Conservation (phyloP, 805 yeast species). For the Ogataea nonfermentans region DNA sequence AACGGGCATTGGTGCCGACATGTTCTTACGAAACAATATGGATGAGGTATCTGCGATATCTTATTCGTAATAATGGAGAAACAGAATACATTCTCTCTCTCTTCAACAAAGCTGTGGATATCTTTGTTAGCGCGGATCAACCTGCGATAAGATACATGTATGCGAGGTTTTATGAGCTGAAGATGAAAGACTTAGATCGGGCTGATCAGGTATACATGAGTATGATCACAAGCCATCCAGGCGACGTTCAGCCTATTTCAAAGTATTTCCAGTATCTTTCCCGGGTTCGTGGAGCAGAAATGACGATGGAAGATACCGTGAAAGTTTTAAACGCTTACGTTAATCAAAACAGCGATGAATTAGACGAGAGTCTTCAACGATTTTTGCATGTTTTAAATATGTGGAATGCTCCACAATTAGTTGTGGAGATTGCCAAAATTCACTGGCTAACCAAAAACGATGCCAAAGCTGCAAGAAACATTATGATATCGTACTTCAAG, state of each 20-base stretch:
- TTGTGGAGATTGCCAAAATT: constrained; percentile 29
- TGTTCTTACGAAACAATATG: constrained; percentile 62
- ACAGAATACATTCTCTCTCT: constrained; percentile 31
- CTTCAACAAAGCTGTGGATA: constrained; percentile 51
- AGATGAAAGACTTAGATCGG: constrained; percentile 17
- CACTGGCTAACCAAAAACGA: constrained; percentile 26
- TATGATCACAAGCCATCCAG: constrained; percentile 16
- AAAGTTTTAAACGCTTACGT: constrained; percentile 14
- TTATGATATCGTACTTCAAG: constrained; percentile 27
- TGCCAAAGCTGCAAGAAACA: constrained; percentile 25
- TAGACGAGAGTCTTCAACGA: constrained; percentile 16
- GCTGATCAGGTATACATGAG: constrained; percentile 23
- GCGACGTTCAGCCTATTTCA: constrained; percentile 16
- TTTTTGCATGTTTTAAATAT: constrained; percentile 20
- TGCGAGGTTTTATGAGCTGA: constrained; percentile 26
- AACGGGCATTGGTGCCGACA: constrained; percentile 70
- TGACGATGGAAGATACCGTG: constrained; percentile 15
- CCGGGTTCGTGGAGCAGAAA: constrained; percentile 9
- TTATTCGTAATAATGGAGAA: constrained; percentile 33
- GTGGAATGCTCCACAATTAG: constrained; percentile 27
- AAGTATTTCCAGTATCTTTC: constrained; percentile 18
- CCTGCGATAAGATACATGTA: constrained; percentile 30
- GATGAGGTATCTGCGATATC: constrained; percentile 63
- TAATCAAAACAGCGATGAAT: neutral
- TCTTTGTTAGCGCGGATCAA: constrained; percentile 33